phyloP scores from a whole-genome alignment of 805 yeast species.

The Spathaspora gorwiae region DNA sequence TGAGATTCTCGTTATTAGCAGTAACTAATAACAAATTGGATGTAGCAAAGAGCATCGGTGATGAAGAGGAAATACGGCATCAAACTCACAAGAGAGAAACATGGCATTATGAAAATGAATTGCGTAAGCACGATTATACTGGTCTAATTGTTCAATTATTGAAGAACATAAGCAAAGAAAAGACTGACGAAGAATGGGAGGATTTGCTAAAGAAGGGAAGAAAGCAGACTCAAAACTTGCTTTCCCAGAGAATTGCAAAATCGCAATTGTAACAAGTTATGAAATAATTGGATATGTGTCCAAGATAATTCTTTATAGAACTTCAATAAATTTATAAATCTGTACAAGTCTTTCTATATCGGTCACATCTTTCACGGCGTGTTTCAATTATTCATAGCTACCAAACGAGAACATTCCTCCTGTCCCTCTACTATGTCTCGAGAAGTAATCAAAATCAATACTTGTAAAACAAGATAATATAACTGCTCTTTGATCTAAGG shows the following conservation, averaged over 20 bases:
- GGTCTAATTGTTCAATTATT: conserved; percentile 46
- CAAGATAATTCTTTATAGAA: background rate
- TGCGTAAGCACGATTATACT: conserved; percentile 51
- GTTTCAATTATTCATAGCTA: conserved; percentile 8
- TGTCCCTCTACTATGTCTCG: conserved; percentile 69
- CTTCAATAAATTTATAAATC: background rate
- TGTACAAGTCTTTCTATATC: background rate
- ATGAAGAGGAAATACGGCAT: conserved; percentile 27
- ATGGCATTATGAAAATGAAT: conserved; percentile 52
- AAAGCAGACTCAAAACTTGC: conserved; percentile 7
- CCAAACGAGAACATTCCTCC: conserved; percentile 12
- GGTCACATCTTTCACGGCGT: too few relatives aligned
- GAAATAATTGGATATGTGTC: background rate
- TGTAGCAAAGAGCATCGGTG: conserved; percentile 33
- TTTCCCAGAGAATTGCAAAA: background rate
- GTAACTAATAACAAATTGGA: conserved; percentile 48
- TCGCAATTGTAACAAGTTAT: background rate
- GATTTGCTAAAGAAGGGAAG: conserved; percentile 21
- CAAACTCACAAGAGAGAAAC: conserved; percentile 46
- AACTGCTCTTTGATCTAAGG: conserved; percentile 80
- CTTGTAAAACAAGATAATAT: conserved; percentile 84
- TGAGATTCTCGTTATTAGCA: conserved; percentile 54
- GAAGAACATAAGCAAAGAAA: conserved; percentile 33
- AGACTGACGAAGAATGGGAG: conserved; percentile 39
- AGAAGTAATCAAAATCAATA: conserved; percentile 93